Evolutionary conservation across 2,329 filamentous ascomycete species (phyloP).

Genomic region (Chaetomiaceae sp.): DNA sequence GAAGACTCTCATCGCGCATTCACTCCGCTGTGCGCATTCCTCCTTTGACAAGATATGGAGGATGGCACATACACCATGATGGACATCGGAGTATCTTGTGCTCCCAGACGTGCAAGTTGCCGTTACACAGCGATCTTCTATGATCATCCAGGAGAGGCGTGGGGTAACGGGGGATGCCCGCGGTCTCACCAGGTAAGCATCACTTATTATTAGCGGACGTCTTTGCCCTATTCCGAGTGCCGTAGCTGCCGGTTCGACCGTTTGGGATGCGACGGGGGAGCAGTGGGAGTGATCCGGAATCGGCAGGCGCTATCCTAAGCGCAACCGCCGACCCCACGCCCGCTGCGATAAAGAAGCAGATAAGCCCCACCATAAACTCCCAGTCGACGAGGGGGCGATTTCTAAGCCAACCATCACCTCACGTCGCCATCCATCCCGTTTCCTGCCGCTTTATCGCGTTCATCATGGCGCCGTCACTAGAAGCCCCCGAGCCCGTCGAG

Average conservation of each 20-base stretch:
- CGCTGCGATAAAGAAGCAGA: slow-evolving; percentile 20
- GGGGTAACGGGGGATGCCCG: too few species aligned
- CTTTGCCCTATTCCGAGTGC: background rate
- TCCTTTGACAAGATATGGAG: too few species aligned
- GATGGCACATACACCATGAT: too few species aligned
- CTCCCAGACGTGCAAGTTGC: too few species aligned
- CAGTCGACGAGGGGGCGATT: slow-evolving; percentile 17
- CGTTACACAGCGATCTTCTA: too few species aligned
- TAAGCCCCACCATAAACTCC: slow-evolving; percentile 23
- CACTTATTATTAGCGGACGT: too few species aligned
- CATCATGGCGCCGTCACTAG: slow-evolving; percentile 74
- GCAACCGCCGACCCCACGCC: slow-evolving; percentile 18
- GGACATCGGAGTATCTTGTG: too few species aligned
- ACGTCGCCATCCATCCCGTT: background rate
- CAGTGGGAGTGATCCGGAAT: slow-evolving; percentile 12
- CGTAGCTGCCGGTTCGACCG: background rate
- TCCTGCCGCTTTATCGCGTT: slow-evolving; percentile 1
- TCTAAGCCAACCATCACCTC: slow-evolving; percentile 22
- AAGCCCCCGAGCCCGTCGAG: slow-evolving; percentile 59
- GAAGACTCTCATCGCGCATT: too few species aligned
- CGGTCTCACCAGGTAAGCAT: too few species aligned
- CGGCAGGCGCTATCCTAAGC: slow-evolving; percentile 14
- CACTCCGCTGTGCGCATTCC: too few species aligned
- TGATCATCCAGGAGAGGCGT: too few species aligned
- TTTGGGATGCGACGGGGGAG: slow-evolving; percentile 5